phyloP scores from a whole-genome alignment of 495 filamentous ascomycete species.

The Talaromyces stipitatus region DNA sequence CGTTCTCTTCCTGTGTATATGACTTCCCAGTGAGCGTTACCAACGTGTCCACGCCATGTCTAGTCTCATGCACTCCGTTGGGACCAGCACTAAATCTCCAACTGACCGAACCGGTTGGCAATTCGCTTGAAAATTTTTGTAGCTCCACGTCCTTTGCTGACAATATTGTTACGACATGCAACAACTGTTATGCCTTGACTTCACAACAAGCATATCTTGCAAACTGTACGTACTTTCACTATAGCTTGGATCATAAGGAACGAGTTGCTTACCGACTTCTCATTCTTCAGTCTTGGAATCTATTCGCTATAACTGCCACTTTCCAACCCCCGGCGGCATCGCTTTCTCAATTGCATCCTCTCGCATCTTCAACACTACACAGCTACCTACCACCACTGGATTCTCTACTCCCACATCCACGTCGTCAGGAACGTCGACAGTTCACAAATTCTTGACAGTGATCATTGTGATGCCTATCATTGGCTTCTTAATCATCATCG shows the following conservation, averaged over 20 bases:
- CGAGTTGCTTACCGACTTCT: neutral
- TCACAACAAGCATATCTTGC: constrained; percentile 35
- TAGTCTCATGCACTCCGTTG: constrained; percentile 31
- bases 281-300: constrained; percentile 37
- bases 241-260: neutral
- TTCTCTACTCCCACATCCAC: constrained; percentile 18
- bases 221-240: constrained; percentile 34
- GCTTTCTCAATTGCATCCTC: constrained; percentile 36
- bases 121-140: constrained; percentile 28
- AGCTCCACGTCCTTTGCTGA: constrained; percentile 28
- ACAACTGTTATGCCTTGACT: constrained; percentile 38
- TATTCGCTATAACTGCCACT: constrained; percentile 43
- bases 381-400: constrained; percentile 29
- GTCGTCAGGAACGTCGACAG: constrained; percentile 12
- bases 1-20: constrained; percentile 38
- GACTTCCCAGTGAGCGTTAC: constrained; percentile 26
- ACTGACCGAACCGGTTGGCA: constrained; percentile 18
- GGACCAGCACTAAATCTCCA: constrained; percentile 25
- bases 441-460: constrained; percentile 27
- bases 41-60: constrained; percentile 35
- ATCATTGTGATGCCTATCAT: constrained; percentile 41
- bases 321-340: constrained; percentile 20
- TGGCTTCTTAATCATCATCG: constrained; percentile 28
- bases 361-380: constrained; percentile 33
- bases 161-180: constrained; percentile 34